Conservation (phyloP, 2,329 filamentous ascomycete species). For the Capronia americana region DNA sequence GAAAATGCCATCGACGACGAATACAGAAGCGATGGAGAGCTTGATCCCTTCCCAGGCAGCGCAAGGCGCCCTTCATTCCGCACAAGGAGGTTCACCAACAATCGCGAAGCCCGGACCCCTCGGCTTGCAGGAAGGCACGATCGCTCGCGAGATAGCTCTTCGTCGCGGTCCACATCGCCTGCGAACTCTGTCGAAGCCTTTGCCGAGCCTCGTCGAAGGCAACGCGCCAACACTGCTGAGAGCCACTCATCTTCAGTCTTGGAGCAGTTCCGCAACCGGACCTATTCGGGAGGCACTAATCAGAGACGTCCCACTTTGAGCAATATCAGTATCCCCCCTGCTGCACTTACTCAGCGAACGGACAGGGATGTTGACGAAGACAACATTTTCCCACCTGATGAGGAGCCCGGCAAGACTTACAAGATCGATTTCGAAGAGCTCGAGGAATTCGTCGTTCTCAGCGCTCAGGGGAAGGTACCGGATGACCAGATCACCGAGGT, state of each 20-base stretch:
- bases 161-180: conserved; percentile 76
- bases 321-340: conserved; percentile 57
- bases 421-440: conserved; percentile 92
- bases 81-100: conserved; percentile 36
- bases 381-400: conserved; percentile 83
- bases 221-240: conserved; percentile 72
- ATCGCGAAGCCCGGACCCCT: conserved; percentile 37
- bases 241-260: conserved; percentile 63
- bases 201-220: conserved; percentile 84
- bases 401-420: conserved; percentile 77
- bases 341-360: conserved; percentile 47
- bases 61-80: conserved; percentile 46
- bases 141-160: conserved; percentile 57
- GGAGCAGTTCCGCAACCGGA: conserved; percentile 63
- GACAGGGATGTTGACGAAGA: conserved; percentile 72
- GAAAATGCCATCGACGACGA: conserved; percentile 86
- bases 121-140: conserved; percentile 46
- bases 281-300: conserved; percentile 72
- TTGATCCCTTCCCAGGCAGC: conserved; percentile 43
- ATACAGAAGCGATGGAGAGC: conserved; percentile 54
- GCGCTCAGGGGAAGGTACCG: conserved; percentile 56
- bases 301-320: conserved; percentile 66
- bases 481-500: conserved; percentile 29
- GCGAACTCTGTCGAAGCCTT: conserved; percentile 98
- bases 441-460: conserved; percentile 83